Evolutionary conservation across 2,329 filamentous ascomycete species (phyloP).

Genomic region (Epichloe brachyelytri): DNA sequence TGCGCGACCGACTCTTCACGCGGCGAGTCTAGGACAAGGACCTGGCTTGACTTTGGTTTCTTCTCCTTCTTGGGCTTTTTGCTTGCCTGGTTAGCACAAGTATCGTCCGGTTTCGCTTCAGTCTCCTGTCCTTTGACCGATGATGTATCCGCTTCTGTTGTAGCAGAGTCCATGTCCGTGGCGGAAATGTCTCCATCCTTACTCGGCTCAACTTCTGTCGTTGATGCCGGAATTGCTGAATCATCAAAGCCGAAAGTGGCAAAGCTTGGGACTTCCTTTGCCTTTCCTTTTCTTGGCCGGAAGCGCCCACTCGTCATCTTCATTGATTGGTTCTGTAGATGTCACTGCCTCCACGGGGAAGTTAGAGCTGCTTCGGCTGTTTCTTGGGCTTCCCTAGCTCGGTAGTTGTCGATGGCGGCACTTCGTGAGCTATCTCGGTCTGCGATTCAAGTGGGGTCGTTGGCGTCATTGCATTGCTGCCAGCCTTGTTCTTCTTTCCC

Average conservation of each 20-base stretch:
- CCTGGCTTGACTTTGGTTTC: conserved; percentile 14
- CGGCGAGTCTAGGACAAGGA: conserved; percentile 2
- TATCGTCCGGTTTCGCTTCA: conserved; percentile 13
- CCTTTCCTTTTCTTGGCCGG: conserved; percentile 20
- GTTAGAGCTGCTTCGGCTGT: background rate
- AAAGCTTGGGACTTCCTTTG: conserved; percentile 16
- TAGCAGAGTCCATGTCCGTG: background rate
- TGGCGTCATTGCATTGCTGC: conserved; percentile 3
- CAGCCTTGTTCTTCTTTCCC: conserved; percentile 18
- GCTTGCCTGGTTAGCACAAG: conserved; percentile 1
- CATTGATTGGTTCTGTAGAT: background rate
- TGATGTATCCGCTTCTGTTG: background rate
- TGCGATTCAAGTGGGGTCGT: conserved; percentile 1
- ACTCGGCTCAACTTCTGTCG: background rate
- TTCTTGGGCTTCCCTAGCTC: background rate
- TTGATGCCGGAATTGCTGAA: background rate
- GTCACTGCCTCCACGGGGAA: background rate
- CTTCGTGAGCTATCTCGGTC: background rate
- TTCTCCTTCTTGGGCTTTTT: conserved; percentile 18
- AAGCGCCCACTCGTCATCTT: conserved; percentile 10
- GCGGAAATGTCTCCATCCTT: background rate
- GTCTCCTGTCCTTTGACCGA: background rate
- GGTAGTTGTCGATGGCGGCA: background rate
- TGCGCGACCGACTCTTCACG: background rate
- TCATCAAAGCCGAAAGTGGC: background rate